Evolutionary conservation across 352 stramenopile genomes (phyloP), one percentile per base, ranked within the genome.

Genomic region (Pilasporangium apinafurcum): DNA sequence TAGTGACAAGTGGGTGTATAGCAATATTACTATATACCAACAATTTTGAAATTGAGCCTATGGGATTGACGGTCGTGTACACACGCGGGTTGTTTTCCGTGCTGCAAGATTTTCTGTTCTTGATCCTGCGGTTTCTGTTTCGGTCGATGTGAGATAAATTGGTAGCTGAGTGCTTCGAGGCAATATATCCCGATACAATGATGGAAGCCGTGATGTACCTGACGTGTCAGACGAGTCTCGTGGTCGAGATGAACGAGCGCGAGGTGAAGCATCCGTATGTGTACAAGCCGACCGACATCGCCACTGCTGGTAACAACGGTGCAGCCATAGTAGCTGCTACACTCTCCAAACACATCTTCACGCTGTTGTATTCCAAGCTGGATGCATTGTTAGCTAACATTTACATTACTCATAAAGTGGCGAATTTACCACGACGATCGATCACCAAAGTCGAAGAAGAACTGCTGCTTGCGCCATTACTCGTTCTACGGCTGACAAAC

Each of bases 81-180:
- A 95, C 83, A 25, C 67, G 84, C 41, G 84, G 77, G 16, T 50
- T 96, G 25, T 89, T 96, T 44, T 96, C 94, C 59, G 83, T 95
- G 56, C 86, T 81, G 13, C 62, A 77, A 36, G 84, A 95, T 43
- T 45, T 83, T 5, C 47, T 68, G 13, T 22, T 71, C 16, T 69
- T 82, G 14, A 85, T 95, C 17, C 34, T 92, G 25, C 85, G 86
- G 32, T 91, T 94, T 50, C 72, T 77, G 3, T 95, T 89, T 53
- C 72, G 76, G n/a, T 56, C 44, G n/a, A 91, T 95, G 60, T 38
- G 27, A 2, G 37, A n/a, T n/a, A n/a, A n/a, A n/a, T n/a, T n/a
- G n/a, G n/a, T n/a, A n/a, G n/a, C n/a, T n/a, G n/a, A n/a, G n/a
- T n/a, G n/a, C n/a, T n/a, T n/a, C n/a, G n/a, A n/a, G n/a, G n/a